Conservation (phyloP, 2,329 filamentous ascomycete species). For the Penicillium sp. region DNA sequence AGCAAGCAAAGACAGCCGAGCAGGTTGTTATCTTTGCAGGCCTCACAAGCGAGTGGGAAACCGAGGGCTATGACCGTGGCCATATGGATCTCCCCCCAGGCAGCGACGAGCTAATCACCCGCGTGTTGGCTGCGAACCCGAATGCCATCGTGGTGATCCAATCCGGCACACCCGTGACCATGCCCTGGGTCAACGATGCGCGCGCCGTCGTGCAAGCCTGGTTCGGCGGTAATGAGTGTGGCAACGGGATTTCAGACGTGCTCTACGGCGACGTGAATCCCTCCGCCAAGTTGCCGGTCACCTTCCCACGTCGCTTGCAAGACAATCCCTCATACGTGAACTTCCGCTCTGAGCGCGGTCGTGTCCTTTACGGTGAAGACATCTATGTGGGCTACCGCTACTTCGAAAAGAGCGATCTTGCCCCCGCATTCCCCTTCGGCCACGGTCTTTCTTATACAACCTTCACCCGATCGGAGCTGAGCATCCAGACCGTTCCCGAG, state of each 20-base stretch:
- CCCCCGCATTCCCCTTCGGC: conserved; percentile 73
- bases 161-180: conserved; percentile 67
- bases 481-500: conserved; percentile 27
- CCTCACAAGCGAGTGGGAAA: conserved; percentile 79
- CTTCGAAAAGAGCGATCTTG: conserved; percentile 69
- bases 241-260: conserved; percentile 76
- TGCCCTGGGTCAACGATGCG: conserved; percentile 49
- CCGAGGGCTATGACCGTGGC: conserved; percentile 65
- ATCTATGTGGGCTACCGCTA: conserved; percentile 79
- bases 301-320: conserved; percentile 66
- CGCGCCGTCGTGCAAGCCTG: conserved; percentile 71
- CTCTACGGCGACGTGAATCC: conserved; percentile 74
- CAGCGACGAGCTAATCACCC: conserved; percentile 61
- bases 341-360: conserved; percentile 68
- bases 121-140: conserved; percentile 65
- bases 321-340: conserved; percentile 77
- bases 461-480: conserved; percentile 59
- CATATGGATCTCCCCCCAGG: conserved; percentile 59
- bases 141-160: conserved; percentile 74
- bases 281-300: conserved; percentile 66
- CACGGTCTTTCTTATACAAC: conserved; percentile 77
- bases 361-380: conserved; percentile 76
- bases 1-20: conserved; percentile 67
- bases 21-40: conserved; percentile 78
- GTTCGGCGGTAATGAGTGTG: conserved; percentile 86